phyloP scores from a whole-genome alignment of 352 stramenopile genomes.

The Globisporangium spinosum region DNA sequence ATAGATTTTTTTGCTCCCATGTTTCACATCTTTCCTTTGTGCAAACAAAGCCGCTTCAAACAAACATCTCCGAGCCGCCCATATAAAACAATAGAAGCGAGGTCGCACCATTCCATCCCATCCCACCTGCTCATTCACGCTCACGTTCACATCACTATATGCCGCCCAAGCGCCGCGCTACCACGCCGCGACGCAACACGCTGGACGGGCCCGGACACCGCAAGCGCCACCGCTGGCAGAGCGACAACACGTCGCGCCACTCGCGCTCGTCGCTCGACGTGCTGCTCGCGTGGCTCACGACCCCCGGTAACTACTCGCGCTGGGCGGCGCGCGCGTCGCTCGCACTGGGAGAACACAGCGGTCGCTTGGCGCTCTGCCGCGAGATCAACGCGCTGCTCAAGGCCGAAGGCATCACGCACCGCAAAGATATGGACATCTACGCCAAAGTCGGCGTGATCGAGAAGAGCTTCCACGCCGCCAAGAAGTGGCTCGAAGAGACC shows the following conservation, averaged over 20 bases:
- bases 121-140: not conserved
- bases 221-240: slow-evolving; percentile 14
- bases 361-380: slow-evolving; percentile 10
- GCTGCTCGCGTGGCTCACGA: slow-evolving; percentile 30
- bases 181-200: not conserved
- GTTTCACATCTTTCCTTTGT: not conserved
- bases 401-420: slow-evolving; percentile 14
- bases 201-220: slow-evolving; percentile 1
- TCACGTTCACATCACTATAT: not conserved
- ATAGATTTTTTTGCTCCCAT: not conserved
- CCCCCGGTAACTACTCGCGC: slow-evolving; percentile 28
- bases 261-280: slow-evolving; percentile 27
- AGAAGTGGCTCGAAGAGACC: slow-evolving; percentile 26
- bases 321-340: slow-evolving; percentile 13
- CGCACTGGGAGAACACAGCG: not conserved
- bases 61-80: too few species aligned
- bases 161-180: too few species aligned
- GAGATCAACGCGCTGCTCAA: slow-evolving; percentile 16
- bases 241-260: slow-evolving; percentile 8
- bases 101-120: not conserved
- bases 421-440: slow-evolving; percentile 17
- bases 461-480: slow-evolving; percentile 19
- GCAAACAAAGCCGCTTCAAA: not conserved
- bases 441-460: slow-evolving; percentile 14
- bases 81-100: not conserved